Base-by-base conservation (phyloP, 306 rosid species). In the Vigna reflexopilosa region DNA sequence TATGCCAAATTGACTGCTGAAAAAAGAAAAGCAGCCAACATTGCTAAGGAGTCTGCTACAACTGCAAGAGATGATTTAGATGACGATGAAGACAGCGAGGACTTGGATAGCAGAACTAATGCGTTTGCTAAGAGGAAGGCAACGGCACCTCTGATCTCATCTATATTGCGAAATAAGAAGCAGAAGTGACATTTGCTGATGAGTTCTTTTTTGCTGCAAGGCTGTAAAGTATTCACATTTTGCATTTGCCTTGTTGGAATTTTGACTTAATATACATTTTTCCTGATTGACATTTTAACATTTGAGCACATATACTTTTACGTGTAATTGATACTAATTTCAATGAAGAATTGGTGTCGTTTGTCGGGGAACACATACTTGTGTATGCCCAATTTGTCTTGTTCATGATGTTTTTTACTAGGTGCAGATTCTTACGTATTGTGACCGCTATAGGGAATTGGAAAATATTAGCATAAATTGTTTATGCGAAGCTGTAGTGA, bases 81-180 rank as follows among this genome's bases (percentile, higher is more conserved):
- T 28, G 80, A 85, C 7, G 67, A 76, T n/a, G 82, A 83, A 2
- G 80, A 90, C 11, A 24, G 75, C 5, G 90, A 85, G 8, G 86
- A 85, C 7, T 7, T 24, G 9, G 98, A 92, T 47, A 92, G 98
- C 87, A 83, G 93, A 86, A 90, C 91, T 49, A 77, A 70, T 56
- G 86, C 86, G 2, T 94, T 94, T 71, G 14, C 77, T 73, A 93
- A 89, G 83, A 90, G 90, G 79, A 87, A 88, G 84, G 76, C 87
- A 61, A 36, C 82, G 15, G 26, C 45, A 59, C 91, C 85, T 19
- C 19, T 64, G 49, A 67, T 67, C 2, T 74, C 79, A 2, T 66
- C 67, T 55, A 32, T 80, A 1, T 76, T 1, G 42, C 78, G 70
- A 81, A 92, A 86, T 80, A 90, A 89, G 86, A 90, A 82, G 77